phyloP scores from a whole-genome alignment of 2,329 filamentous ascomycete species.

The Epichloe bromicola region DNA sequence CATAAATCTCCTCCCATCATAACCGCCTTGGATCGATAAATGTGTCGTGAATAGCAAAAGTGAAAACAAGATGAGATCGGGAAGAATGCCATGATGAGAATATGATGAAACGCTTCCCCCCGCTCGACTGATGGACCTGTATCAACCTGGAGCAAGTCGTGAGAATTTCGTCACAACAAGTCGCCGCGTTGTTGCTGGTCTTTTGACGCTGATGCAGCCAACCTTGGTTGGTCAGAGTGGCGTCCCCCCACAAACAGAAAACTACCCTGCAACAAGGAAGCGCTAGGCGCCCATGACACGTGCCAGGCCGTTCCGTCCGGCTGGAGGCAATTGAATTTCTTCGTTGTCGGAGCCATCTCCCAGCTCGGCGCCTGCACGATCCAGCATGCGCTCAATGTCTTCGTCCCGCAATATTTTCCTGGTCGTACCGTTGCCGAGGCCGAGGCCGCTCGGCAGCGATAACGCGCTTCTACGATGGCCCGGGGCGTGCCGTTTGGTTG shows the following conservation, averaged over 20 bases:
- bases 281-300: constrained; percentile 17
- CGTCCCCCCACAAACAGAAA: background rate
- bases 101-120: too few species aligned
- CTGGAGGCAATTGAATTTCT: constrained; percentile 37
- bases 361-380: constrained; percentile 34
- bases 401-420: constrained; percentile 34
- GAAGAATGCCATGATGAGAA: too few species aligned
- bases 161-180: too few species aligned
- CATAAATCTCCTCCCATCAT: too few species aligned
- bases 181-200: background rate
- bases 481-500: constrained; percentile 30
- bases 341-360: constrained; percentile 45
- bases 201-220: background rate
- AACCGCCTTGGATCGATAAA: too few species aligned
- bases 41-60: too few species aligned
- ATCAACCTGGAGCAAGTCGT: too few species aligned
- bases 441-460: constrained; percentile 37
- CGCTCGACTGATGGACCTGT: too few species aligned
- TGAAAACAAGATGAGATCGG: too few species aligned
- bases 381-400: constrained; percentile 46
- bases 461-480: constrained; percentile 30
- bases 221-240: too few species aligned
- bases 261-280: background rate
- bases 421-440: constrained; percentile 23
- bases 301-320: constrained; percentile 16